phyloP scores from a whole-genome alignment of 805 yeast species.

The Saccharomycopsis amapae region DNA sequence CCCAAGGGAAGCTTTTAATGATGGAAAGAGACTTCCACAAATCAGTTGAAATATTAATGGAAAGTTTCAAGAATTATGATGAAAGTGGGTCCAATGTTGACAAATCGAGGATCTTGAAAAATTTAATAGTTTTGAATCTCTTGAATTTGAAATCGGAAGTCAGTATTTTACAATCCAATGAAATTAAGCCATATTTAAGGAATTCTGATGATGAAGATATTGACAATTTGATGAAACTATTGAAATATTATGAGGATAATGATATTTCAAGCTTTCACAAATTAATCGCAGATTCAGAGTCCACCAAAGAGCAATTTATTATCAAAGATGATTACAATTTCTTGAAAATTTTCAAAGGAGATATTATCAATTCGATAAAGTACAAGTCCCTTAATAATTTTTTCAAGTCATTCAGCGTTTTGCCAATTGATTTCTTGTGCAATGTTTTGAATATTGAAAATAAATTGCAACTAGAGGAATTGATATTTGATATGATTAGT shows the following conservation, averaged over 20 bases:
- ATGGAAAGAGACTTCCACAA: conserved; percentile 48
- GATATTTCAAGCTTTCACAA: not conserved
- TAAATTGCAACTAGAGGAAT: conserved; percentile 6
- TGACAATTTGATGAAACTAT: not conserved
- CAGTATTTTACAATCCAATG: conserved; percentile 68
- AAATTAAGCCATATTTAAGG: conserved; percentile 45
- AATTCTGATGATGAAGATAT: conserved; percentile 10
- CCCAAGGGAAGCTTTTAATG: conserved; percentile 66
- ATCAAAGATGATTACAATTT: not conserved
- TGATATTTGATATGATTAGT: conserved; percentile 16
- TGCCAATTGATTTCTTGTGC: conserved; percentile 5
- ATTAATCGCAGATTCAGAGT: not conserved
- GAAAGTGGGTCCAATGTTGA: conserved; percentile 57
- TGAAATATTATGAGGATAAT: not conserved
- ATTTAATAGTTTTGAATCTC: conserved; percentile 53
- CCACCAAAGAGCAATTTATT: too few relatives aligned
- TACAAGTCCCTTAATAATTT: conserved; percentile 6
- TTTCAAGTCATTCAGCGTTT: conserved; percentile 9
- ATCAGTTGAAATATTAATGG: conserved; percentile 47
- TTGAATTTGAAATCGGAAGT: conserved; percentile 51
- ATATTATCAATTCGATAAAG: conserved; percentile 12
- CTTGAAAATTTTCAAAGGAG: not conserved
- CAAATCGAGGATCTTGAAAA: conserved; percentile 51
- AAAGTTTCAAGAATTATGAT: conserved; percentile 52
- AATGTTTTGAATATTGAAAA: conserved; percentile 1